phyloP scores from a whole-genome alignment of 73 alveolate genomes.

The Paramecium biaurelia region DNA sequence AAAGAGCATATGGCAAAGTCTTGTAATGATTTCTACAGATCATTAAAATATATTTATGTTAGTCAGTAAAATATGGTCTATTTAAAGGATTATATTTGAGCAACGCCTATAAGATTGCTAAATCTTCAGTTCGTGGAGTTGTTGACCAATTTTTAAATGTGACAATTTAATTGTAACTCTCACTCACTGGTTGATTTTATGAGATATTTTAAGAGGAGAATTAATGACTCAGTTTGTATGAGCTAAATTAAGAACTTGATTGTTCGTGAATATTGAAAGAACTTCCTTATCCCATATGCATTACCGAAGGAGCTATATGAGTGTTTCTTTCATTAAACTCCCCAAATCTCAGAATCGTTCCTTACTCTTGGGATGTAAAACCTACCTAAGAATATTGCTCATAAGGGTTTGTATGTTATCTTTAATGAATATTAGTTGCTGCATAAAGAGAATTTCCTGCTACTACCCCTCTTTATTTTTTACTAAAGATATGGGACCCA shows the following conservation, averaged over 20 bases:
- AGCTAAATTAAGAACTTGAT: not conserved
- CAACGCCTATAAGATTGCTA: constrained; percentile 51
- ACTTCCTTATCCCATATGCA: constrained; percentile 27
- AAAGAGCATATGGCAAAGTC: constrained; percentile 61
- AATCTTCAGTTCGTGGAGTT: constrained; percentile 67
- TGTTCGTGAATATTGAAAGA: not conserved
- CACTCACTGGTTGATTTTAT: not conserved
- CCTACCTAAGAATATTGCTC: not conserved
- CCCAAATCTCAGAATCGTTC: not conserved
- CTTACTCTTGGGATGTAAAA: not conserved
- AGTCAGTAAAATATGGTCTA: constrained; percentile 51
- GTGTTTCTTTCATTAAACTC: not conserved
- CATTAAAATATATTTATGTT: constrained; percentile 61
- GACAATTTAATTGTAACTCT: not conserved
- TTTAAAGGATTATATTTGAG: constrained; percentile 64
- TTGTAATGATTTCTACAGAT: constrained; percentile 71
- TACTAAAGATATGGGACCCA: not conserved
- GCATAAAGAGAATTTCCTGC: not conserved
- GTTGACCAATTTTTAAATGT: constrained; percentile 62
- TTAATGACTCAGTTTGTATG: not conserved
- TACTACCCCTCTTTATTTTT: not conserved
- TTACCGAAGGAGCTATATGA: not conserved
- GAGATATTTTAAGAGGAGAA: not conserved
- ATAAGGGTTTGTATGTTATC: constrained; percentile 3
- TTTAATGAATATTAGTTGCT: not conserved